phyloP scores from a whole-genome alignment of 192 early-diverging fungal genomes.

The Lobosporangium transversale region DNA sequence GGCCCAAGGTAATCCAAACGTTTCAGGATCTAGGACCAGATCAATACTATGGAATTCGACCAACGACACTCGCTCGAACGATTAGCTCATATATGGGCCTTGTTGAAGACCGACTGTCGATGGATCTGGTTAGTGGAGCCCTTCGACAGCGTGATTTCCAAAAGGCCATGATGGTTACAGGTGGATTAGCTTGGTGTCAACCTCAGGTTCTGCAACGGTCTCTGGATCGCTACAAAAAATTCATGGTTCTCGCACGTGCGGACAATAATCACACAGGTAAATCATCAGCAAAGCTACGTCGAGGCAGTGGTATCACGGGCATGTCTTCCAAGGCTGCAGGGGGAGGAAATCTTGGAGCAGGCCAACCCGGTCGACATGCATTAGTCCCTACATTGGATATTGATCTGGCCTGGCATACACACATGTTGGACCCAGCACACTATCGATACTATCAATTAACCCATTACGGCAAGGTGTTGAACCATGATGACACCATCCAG shows the following conservation, averaged over 20 bases:
- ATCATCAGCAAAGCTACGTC: not conserved
- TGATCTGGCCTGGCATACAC: conserved; percentile 77
- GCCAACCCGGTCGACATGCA: conserved; percentile 21
- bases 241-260: conserved; percentile 30
- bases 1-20: conserved; percentile 43
- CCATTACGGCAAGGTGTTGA: conserved; percentile 59
- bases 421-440: conserved; percentile 62
- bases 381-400: conserved; percentile 74
- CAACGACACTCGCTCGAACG: conserved; percentile 37
- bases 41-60: conserved; percentile 46
- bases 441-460: conserved; percentile 64
- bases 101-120: conserved; percentile 35
- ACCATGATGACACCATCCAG: conserved; percentile 71
- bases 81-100: conserved; percentile 39
- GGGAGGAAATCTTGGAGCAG: conserved; percentile 7
- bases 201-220: conserved; percentile 37
- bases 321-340: conserved; percentile 22
- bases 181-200: conserved; percentile 47
- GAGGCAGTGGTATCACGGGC: conserved; percentile 7
- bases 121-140: conserved; percentile 39
- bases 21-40: conserved; percentile 46
- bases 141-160: conserved; percentile 48
- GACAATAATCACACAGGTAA: conserved; percentile 23
- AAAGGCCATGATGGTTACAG: conserved; percentile 54
- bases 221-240: conserved; percentile 38